Conservation (phyloP, 2,329 filamentous ascomycete species). For the Ceratocystis diversiconidia region DNA sequence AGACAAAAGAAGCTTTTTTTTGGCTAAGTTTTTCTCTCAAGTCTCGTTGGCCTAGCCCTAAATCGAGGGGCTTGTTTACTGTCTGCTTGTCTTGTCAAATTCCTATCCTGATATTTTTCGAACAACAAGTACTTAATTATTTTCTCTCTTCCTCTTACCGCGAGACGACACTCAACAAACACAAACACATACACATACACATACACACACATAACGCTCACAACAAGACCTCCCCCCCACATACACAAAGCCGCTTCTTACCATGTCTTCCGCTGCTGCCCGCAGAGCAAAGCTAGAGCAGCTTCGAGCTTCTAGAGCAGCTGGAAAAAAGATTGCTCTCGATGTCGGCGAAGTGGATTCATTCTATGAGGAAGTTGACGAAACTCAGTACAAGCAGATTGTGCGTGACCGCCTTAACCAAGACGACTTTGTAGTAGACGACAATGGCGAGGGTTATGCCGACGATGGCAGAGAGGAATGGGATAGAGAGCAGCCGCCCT, state of each 20-base stretch:
- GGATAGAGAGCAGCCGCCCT: constrained; percentile 54
- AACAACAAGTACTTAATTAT: not conserved
- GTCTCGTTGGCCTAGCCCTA: no score
- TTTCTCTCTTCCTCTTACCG: not conserved
- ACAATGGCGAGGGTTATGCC: constrained; percentile 92
- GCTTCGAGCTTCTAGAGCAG: constrained; percentile 67
- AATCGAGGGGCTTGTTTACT: not conserved
- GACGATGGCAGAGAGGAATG: constrained; percentile 94
- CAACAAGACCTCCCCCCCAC: not conserved
- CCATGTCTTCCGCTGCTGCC: constrained; percentile 31
- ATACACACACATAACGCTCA: not conserved
- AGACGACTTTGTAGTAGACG: constrained; percentile 97
- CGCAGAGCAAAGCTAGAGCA: constrained; percentile 51
- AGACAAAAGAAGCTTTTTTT: not conserved
- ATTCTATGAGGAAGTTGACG: constrained; percentile 91
- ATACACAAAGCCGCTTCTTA: constrained; percentile 10
- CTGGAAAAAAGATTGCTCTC: constrained; percentile 85
- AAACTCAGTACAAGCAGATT: constrained; percentile 93
- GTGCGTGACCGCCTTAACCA: constrained; percentile 77
- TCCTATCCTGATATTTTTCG: not conserved
- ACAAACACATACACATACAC: not conserved
- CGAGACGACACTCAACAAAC: not conserved
- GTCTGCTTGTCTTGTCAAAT: not conserved
- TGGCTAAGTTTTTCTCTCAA: no score
- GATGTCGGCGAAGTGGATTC: constrained; percentile 70